phyloP scores from a whole-genome alignment of 1,284 basidiomycete species.

The Ustilago sp. region DNA sequence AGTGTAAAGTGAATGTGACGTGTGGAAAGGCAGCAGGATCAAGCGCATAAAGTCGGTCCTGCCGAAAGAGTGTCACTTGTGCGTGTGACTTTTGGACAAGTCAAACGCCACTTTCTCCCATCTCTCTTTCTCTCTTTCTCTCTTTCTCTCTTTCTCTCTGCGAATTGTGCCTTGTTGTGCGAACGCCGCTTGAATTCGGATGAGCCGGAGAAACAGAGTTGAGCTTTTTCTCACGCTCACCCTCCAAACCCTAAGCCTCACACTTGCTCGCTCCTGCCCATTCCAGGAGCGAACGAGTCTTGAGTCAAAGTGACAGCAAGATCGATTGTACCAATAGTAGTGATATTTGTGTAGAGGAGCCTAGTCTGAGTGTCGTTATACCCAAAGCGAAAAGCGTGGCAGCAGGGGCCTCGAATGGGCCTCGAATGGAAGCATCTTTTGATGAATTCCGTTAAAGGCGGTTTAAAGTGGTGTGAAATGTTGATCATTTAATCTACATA shows the following conservation, averaged over 20 bases:
- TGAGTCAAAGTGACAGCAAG: not conserved
- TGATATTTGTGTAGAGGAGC: not conserved
- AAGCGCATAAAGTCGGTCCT: not conserved
- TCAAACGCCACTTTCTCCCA: no score
- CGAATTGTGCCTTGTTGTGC: no score
- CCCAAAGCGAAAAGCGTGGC: not conserved
- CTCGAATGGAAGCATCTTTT: not conserved
- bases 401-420: not conserved
- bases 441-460: slow-evolving; percentile 6
- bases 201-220: slow-evolving; percentile 15
- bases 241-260: no score
- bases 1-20: not conserved
- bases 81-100: not conserved
- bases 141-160: no score
- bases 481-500: slow-evolving; percentile 10
- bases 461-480: slow-evolving; percentile 1
- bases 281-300: not conserved
- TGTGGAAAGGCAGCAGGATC: not conserved
- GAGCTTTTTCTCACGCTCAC: not conserved
- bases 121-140: no score
- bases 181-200: not conserved
- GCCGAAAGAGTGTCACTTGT: slow-evolving; percentile 6
- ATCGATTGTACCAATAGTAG: slow-evolving; percentile 7
- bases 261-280: not conserved
- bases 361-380: not conserved